phyloP scores from a whole-genome alignment of 257 asterid species.

The Solanum commersonii region DNA sequence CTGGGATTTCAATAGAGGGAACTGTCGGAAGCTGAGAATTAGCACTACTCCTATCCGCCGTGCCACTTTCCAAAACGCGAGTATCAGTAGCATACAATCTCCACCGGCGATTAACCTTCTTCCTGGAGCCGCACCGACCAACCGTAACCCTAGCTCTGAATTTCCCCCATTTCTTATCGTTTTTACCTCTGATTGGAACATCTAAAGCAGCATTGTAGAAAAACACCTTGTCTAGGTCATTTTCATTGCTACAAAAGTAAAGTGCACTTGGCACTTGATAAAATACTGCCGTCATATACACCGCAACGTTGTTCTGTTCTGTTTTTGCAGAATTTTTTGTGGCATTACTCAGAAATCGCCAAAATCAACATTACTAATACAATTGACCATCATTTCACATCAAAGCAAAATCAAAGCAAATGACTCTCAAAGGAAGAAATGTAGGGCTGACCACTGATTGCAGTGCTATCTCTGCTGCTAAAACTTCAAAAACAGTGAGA shows the following conservation, averaged over 20 bases:
- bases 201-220: neutral
- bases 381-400: neutral
- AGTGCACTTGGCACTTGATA: constrained; percentile 2
- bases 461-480: neutral
- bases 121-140: neutral
- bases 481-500: neutral
- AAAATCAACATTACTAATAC: neutral
- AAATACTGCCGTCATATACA: constrained; percentile 15
- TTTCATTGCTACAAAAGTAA: neutral
- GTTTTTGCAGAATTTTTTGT: neutral
- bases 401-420: neutral
- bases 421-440: neutral
- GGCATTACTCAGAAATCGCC: neutral
- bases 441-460: neutral
- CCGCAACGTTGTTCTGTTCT: neutral
- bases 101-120: constrained; percentile 4
- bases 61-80: constrained; percentile 5
- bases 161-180: neutral
- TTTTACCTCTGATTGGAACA: neutral
- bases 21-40: constrained; percentile 6
- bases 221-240: neutral
- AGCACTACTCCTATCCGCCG: neutral
- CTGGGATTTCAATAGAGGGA: constrained; percentile 62
- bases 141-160: constrained; percentile 12
- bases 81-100: constrained; percentile 16